These are phyloP conservation scores for Dacryopinax spathularia DNA, from an alignment of 768 basidiomycete species.

Conservation along the genomic window DNA sequence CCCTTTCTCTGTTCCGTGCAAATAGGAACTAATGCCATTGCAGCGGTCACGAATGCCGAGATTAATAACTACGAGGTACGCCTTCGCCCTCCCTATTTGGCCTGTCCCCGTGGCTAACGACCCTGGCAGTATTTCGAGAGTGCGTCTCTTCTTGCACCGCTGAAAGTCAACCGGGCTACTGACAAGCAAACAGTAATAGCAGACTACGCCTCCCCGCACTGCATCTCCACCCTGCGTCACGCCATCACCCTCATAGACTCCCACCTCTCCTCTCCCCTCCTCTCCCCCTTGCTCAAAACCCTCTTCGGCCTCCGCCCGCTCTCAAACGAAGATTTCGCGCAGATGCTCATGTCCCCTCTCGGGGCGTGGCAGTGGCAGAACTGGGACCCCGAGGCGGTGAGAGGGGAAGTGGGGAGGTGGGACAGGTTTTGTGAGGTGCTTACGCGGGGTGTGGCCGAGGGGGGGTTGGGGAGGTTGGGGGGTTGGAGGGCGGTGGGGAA, in stretches of 20 bases:
- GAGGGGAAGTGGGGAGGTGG: slow-evolving; percentile 32
- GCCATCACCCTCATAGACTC: slow-evolving; percentile 47
- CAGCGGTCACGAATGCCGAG: slow-evolving; percentile 73
- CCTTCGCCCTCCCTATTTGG: neutral
- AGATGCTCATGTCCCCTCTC: slow-evolving; percentile 52
- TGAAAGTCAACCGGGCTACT: neutral
- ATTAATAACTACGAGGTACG: slow-evolving; percentile 56
- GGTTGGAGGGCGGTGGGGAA: slow-evolving; percentile 37
- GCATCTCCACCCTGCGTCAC: neutral
- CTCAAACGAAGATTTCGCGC: slow-evolving; percentile 65
- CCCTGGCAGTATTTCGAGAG: neutral
- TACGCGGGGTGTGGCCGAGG: slow-evolving; percentile 34
- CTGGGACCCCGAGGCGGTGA: slow-evolving; percentile 67
- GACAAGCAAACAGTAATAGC: neutral
- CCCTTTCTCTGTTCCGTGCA: neutral
- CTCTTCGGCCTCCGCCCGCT: slow-evolving; percentile 55
- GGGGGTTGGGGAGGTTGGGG: slow-evolving; percentile 34
- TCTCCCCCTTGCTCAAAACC: slow-evolving; percentile 44
- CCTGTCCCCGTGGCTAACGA: neutral
- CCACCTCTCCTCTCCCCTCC: slow-evolving; percentile 35
- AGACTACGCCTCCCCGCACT: slow-evolving; percentile 1
- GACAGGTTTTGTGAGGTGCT: slow-evolving; percentile 28
- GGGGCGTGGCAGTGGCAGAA: slow-evolving; percentile 68
- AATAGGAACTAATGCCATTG: neutral
- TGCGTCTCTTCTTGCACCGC: neutral